Evolutionary conservation across 192 early-diverging fungal genomes (phyloP).

Genomic region (Coemansia sp.): DNA sequence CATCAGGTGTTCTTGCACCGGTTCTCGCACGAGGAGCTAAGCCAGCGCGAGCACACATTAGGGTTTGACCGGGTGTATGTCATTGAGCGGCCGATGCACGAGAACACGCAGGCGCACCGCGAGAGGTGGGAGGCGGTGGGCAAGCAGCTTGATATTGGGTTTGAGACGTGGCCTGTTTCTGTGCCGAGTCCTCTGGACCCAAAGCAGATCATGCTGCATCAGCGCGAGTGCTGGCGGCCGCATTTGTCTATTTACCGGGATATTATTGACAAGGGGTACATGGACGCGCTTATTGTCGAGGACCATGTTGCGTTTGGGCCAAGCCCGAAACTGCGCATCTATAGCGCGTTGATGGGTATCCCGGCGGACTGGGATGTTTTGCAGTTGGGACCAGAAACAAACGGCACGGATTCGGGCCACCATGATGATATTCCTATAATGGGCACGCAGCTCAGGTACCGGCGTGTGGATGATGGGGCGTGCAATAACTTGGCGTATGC

Average conservation of each 20-base stretch:
- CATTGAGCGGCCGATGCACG: conserved; percentile 36
- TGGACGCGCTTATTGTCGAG: conserved; percentile 51
- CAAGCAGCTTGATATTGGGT: conserved; percentile 25
- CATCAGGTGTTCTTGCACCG: conserved; percentile 37
- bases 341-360: conserved; percentile 36
- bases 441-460: conserved; percentile 25
- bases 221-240: conserved; percentile 54
- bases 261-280: conserved; percentile 26
- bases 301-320: conserved; percentile 46
- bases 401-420: conserved; percentile 47
- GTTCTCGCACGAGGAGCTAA: conserved; percentile 44
- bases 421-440: conserved; percentile 44
- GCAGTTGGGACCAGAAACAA: conserved; percentile 41
- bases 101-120: conserved; percentile 9
- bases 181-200: conserved; percentile 36
- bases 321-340: conserved; percentile 36
- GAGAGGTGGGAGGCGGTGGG: conserved; percentile 21
- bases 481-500: conserved; percentile 53
- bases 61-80: conserved; percentile 47
- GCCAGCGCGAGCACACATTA: conserved; percentile 14
- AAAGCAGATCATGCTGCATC: conserved; percentile 22
- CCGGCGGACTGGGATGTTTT: conserved; percentile 52
- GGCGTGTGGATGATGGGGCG: conserved; percentile 48
- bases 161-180: conserved; percentile 38
- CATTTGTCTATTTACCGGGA: conserved; percentile 45